These are phyloP conservation scores for Angophora floribunda DNA, from an alignment of 345 rosid genomes.

Conservation along the genomic window DNA sequence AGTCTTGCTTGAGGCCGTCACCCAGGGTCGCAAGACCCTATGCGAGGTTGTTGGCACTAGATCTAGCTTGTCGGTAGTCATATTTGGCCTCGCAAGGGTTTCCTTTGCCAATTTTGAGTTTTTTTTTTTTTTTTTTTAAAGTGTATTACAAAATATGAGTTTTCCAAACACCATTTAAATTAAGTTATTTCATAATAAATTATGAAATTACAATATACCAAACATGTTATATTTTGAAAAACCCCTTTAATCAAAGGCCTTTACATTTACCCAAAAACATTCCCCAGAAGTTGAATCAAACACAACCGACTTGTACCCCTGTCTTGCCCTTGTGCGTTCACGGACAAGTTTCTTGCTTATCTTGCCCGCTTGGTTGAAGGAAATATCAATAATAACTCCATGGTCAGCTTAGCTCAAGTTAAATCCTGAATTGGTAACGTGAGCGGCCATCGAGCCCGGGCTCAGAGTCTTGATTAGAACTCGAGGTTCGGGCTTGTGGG, in stretches of 20 bases:
- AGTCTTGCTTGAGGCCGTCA: neutral
- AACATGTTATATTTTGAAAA: too few species aligned
- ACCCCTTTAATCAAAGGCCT: neutral
- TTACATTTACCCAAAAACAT: neutral
- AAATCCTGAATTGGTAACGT: neutral
- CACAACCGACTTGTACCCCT: fast-evolving
- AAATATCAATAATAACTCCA: neutral
- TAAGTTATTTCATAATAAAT: too few species aligned
- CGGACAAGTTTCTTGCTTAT: neutral
- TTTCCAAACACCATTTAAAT: neutral
- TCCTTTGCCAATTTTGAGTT: neutral
- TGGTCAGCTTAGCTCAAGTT: neutral
- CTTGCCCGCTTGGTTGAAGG: neutral
- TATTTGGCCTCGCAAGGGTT: too few species aligned
- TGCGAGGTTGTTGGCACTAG: neutral
- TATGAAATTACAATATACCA: too few species aligned
- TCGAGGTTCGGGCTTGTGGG: neutral
- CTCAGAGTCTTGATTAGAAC: neutral
- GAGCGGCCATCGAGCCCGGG: neutral
- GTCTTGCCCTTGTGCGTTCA: neutral
- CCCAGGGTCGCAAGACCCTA: neutral
- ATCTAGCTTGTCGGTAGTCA: neutral
- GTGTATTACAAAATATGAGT: neutral
- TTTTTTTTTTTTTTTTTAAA: too few species aligned
- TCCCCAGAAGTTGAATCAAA: too few species aligned